Base-by-base conservation (phyloP, 257 asterid species). In the Lithospermum erythrorhizon region DNA sequence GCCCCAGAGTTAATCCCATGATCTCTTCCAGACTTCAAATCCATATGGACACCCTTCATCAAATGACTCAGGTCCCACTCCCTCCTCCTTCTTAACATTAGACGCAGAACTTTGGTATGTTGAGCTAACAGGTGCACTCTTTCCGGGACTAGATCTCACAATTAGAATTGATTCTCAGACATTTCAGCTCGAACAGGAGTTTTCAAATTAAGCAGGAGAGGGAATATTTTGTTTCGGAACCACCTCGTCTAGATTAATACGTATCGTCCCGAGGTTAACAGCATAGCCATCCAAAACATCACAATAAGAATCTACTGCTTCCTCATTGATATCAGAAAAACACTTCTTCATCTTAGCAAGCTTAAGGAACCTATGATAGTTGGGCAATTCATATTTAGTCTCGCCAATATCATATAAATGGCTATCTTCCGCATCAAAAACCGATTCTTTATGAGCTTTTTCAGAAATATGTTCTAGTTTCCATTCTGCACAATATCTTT, bases 261-360 rank as follows among this genome's bases (percentile, higher is more conserved):
- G 66, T 68, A 70, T 81, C 89, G 72, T 78, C 86, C 77, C 83
- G 32, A 87, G 90, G 59, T 90, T 82, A 67, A 87, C 76, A 45
- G 52, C 61, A 65, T 71, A 67, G 35, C 47, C 29, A 47, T 54
- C 57, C 18, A 80, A 79, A 32, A 87, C 81, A 52, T 77, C 60
- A 19, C 77, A 81, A 53, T 69, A 64, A 75, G 87, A 65, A 80
- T 65, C 79, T 48, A 75, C 87, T 66, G 69, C 55, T 25, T 85
- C 55, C 22, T 85, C 85, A 66, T 63, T 83, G 24, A 70, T 14
- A 35, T 35, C 15, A 41, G 5, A 11, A 11, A 41, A 41, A 13
- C 17, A 11, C 49, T 5, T 41, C 14, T 41, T 41, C 18, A 41
- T 11, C 17, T 41, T 11, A 11, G 49, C 83, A 30, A 87, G 63